Evolutionary conservation across 2,329 filamentous ascomycete species (phyloP).

Genomic region (Neopestalotiopsis sp.): DNA sequence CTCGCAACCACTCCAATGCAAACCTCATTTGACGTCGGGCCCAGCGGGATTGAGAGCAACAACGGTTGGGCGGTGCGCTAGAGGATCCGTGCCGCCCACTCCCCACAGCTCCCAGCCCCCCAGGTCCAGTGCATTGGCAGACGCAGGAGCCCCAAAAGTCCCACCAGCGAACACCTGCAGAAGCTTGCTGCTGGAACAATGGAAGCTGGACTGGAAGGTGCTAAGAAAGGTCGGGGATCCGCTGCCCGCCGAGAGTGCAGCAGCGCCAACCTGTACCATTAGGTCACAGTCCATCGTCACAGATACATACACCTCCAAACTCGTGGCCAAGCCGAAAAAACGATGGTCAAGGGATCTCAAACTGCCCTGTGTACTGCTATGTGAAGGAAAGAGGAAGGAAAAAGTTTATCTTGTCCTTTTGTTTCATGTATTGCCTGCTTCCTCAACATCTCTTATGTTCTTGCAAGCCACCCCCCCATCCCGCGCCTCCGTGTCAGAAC

Average conservation of each 20-base stretch:
- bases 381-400: background rate
- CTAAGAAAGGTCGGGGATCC: background rate
- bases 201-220: background rate
- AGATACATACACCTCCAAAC: slow-evolving; percentile 1
- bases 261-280: background rate
- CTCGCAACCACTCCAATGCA: background rate
- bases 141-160: background rate
- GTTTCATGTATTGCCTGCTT: slow-evolving; percentile 1
- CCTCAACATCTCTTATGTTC: slow-evolving; percentile 4
- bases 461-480: background rate
- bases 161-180: background rate
- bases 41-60: background rate
- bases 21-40: background rate
- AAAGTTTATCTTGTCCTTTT: background rate
- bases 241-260: background rate
- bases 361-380: slow-evolving; percentile 1
- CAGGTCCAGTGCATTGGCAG: background rate
- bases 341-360: background rate
- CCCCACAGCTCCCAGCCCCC: background rate
- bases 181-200: background rate
- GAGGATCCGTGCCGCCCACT: background rate
- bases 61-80: background rate
- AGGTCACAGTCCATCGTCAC: slow-evolving; percentile 6
- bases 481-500: background rate
- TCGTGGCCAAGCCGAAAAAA: background rate